phyloP scores from a whole-genome alignment of 768 basidiomycete genomes.

The Tylopilus subfusipes region DNA sequence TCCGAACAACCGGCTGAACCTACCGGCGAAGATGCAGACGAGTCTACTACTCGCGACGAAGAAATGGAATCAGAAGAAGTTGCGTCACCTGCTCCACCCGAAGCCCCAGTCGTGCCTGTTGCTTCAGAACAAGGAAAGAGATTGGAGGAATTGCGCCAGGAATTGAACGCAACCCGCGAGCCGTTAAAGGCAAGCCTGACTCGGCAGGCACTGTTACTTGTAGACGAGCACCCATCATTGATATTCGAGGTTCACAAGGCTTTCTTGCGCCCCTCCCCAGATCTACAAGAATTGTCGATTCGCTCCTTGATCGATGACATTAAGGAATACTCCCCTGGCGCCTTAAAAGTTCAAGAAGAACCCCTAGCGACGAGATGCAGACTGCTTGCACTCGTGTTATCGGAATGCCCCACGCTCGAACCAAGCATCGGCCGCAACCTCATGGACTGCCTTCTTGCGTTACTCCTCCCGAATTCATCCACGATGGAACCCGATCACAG shows the following conservation, averaged over 20 bases:
- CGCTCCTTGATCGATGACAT: slow-evolving; percentile 76
- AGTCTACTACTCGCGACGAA: slow-evolving; percentile 24
- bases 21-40: slow-evolving; percentile 25
- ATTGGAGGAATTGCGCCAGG: slow-evolving; percentile 60
- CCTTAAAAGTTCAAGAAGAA: slow-evolving; percentile 70
- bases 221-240: slow-evolving; percentile 83
- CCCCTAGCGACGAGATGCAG: slow-evolving; percentile 80
- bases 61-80: slow-evolving; percentile 26
- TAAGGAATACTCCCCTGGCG: slow-evolving; percentile 58
- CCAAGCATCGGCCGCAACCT: slow-evolving; percentile 53
- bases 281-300: slow-evolving; percentile 63
- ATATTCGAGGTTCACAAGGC: slow-evolving; percentile 86
- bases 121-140: slow-evolving; percentile 37
- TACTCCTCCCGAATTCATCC: slow-evolving; percentile 56
- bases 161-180: slow-evolving; percentile 64
- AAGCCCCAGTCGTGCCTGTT: slow-evolving; percentile 10
- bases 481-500: slow-evolving; percentile 50
- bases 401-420: slow-evolving; percentile 65
- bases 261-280: slow-evolving; percentile 62
- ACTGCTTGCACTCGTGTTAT: slow-evolving; percentile 77
- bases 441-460: slow-evolving; percentile 64
- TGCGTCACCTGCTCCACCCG: slow-evolving; percentile 12
- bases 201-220: slow-evolving; percentile 66
- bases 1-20: slow-evolving; percentile 30
- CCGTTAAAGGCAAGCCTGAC: slow-evolving; percentile 63